These are phyloP conservation scores for Kazachstania kunashirensis DNA, from an alignment of 805 yeast genomes.

Conservation along the genomic window DNA sequence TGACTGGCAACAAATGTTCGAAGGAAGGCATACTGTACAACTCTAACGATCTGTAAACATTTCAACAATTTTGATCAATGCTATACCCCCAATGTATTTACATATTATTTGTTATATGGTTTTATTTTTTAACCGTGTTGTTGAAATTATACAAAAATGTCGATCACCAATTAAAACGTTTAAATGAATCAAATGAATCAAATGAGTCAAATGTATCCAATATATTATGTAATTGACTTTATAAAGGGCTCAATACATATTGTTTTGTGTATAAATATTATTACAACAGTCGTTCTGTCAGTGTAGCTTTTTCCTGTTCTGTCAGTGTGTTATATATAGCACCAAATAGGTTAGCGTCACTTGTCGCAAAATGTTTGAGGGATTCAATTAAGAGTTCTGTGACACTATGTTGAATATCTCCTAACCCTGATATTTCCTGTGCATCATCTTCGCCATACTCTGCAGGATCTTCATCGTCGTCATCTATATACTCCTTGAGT, in stretches of 20 bases:
- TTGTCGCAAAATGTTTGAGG: constrained; percentile 46
- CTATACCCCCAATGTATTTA: too few species aligned
- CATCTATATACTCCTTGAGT: constrained; percentile 39
- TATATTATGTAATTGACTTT: too few species aligned
- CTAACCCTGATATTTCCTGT: constrained; percentile 12
- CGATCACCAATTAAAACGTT: too few species aligned
- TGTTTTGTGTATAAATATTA: too few species aligned
- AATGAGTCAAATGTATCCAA: too few species aligned
- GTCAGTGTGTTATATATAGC: constrained; percentile 38
- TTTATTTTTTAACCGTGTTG: too few species aligned
- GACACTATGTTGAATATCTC: constrained; percentile 10
- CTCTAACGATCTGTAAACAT: too few species aligned
- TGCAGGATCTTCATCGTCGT: constrained; percentile 24
- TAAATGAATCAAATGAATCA: too few species aligned
- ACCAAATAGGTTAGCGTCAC: constrained; percentile 43
- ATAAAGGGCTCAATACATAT: too few species aligned
- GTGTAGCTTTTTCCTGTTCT: constrained; percentile 44
- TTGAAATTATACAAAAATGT: too few species aligned
- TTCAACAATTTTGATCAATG: too few species aligned
- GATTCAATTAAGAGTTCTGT: constrained; percentile 38
- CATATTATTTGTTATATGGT: too few species aligned
- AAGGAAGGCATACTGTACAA: constrained; percentile 29
- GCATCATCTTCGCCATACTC: constrained; percentile 11
- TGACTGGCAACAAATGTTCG: constrained; percentile 56
- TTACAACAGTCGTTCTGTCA: constrained; percentile 34